phyloP scores from a whole-genome alignment of 768 basidiomycete species.

The Suillus placidus region DNA sequence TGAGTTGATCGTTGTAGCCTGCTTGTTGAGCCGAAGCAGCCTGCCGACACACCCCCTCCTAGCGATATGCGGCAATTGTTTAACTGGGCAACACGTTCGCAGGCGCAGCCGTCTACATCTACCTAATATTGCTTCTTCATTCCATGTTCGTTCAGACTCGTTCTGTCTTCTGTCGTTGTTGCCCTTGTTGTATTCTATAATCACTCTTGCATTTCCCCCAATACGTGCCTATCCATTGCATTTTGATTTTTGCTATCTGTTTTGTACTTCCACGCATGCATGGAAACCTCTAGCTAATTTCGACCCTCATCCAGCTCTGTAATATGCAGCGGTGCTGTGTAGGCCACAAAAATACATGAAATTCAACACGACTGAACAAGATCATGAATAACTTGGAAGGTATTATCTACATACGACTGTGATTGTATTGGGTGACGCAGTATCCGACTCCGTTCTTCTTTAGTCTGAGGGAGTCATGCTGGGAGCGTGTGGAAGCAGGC shows the following conservation, averaged over 20 bases:
- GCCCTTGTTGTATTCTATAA: conserved; percentile 28
- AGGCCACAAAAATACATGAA: conserved; percentile 9
- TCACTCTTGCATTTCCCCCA: conserved; percentile 21
- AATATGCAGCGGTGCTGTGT: conserved; percentile 14
- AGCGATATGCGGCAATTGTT: conserved; percentile 80
- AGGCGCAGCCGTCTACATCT: conserved; percentile 40
- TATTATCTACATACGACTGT: conserved; percentile 23
- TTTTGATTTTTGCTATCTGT: conserved; percentile 24
- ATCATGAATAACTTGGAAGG: background rate
- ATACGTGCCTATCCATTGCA: conserved; percentile 21
- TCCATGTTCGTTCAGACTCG: conserved; percentile 20
- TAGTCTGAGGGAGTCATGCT: conserved; percentile 36
- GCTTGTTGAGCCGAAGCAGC: conserved; percentile 81
- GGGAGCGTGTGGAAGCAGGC: conserved; percentile 15
- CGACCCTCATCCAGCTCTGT: conserved; percentile 13
- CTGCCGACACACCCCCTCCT: conserved; percentile 65
- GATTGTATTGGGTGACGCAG: conserved; percentile 52
- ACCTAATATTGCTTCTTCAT: conserved; percentile 26
- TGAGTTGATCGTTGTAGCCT: conserved; percentile 47
- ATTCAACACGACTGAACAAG: background rate
- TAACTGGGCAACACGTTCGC: conserved; percentile 73
- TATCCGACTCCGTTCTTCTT: conserved; percentile 47
- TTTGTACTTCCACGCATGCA: conserved; percentile 27
- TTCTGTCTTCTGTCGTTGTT: conserved; percentile 21
- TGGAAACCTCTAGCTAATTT: conserved; percentile 25